phyloP scores from a whole-genome alignment of 2,329 filamentous ascomycete genomes.

The Pyrenochaeta sp. region DNA sequence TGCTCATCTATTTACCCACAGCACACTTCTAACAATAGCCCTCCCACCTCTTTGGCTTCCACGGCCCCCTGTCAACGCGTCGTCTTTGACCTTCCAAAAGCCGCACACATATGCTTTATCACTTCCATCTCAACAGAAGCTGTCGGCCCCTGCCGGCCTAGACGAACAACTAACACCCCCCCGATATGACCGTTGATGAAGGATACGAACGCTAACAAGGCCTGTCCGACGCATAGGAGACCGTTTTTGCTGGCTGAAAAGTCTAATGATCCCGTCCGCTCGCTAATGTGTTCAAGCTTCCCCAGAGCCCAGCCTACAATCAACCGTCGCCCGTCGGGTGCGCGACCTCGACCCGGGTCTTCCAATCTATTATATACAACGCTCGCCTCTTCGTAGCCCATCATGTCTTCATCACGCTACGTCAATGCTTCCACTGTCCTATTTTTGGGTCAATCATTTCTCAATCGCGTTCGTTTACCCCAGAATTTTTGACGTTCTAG shows the following conservation, averaged over 20 bases:
- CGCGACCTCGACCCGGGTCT: conserved; percentile 40
- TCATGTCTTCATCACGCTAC: conserved; percentile 25
- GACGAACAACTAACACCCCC: conserved; percentile 3
- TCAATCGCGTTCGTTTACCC: conserved; percentile 17
- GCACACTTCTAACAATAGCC: conserved; percentile 10
- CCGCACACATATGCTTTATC: background rate
- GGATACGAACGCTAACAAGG: conserved; percentile 30
- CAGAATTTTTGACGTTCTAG: conserved; percentile 35
- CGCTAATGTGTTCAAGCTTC: conserved; percentile 34
- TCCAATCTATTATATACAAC: conserved; percentile 46
- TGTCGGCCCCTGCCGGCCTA: background rate
- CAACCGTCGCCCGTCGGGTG: conserved; percentile 30
- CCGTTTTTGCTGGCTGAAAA: conserved; percentile 20
- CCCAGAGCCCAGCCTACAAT: conserved; percentile 30
- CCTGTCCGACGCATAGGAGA: conserved; percentile 7
- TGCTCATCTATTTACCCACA: conserved; percentile 16
- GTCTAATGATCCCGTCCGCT: conserved; percentile 29
- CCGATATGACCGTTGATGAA: conserved; percentile 39
- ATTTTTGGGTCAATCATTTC: conserved; percentile 31
- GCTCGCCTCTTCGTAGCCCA: conserved; percentile 17
- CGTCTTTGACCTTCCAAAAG: background rate
- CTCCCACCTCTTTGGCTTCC: background rate
- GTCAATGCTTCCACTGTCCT: conserved; percentile 20
- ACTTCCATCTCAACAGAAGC: background rate
- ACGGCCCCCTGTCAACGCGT: background rate